Conservation (phyloP, 2,329 filamentous ascomycete species). For the Penicillium sp. region DNA sequence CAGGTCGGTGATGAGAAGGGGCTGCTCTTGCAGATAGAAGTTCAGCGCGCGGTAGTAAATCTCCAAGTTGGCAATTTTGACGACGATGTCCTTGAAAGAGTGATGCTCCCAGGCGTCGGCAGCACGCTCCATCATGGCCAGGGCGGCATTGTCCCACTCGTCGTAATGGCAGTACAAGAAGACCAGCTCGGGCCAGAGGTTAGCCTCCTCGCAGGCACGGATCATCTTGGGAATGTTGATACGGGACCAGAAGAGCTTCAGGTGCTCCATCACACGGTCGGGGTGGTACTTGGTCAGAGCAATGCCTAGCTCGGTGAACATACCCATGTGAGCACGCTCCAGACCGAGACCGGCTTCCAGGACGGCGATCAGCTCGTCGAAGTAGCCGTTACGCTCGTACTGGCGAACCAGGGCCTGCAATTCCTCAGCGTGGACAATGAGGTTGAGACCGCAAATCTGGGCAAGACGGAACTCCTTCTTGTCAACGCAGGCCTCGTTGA, state of each 20-base stretch:
- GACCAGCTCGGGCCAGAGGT: slow-evolving; percentile 94
- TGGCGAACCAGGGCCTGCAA: slow-evolving; percentile 89
- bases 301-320: slow-evolving; percentile 93
- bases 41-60: slow-evolving; percentile 98
- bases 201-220: slow-evolving; percentile 85
- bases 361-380: slow-evolving; percentile 92
- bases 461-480: slow-evolving; percentile 99
- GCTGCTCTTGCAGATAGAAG: slow-evolving; percentile 97
- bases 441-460: slow-evolving; percentile 96
- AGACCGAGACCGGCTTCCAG: slow-evolving; percentile 93
- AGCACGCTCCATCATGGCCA: slow-evolving; percentile 96
- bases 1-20: slow-evolving; percentile 90
- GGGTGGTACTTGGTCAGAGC: slow-evolving; percentile 93
- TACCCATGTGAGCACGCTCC: slow-evolving; percentile 90
- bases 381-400: slow-evolving; percentile 96
- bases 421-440: slow-evolving; percentile 97
- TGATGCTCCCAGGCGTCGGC: slow-evolving; percentile 99
- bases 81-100: slow-evolving; percentile 97
- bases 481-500: slow-evolving; percentile 89
- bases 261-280: slow-evolving; percentile 94
- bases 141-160: slow-evolving; percentile 93
- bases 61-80: slow-evolving; percentile 97
- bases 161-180: slow-evolving; percentile 99
- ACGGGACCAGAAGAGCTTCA: slow-evolving; percentile 96
- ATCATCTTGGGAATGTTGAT: slow-evolving; percentile 99